phyloP scores from a whole-genome alignment of 129 eudicot genomes.

The Lonicera japonica region DNA sequence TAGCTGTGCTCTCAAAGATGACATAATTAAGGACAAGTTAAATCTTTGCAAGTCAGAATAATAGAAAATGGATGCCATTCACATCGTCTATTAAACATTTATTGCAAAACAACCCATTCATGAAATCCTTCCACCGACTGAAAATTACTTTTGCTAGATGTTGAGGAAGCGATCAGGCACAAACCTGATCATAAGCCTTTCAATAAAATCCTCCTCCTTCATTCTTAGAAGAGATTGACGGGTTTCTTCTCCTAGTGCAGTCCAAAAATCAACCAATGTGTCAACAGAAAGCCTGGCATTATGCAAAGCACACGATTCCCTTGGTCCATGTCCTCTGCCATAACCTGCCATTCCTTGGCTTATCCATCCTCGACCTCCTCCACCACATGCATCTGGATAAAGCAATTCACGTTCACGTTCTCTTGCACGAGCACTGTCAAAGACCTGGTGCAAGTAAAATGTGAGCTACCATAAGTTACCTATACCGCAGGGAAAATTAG shows the following conservation, averaged over 20 bases:
- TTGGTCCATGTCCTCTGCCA: slow-evolving; percentile 90
- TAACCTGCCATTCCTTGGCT: slow-evolving; percentile 88
- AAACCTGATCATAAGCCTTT: slow-evolving; percentile 86
- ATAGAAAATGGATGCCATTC: neutral
- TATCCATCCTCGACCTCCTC: slow-evolving; percentile 95
- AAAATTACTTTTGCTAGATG: neutral
- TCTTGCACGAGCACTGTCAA: slow-evolving; percentile 87
- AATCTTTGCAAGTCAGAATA: neutral
- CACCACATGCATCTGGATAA: slow-evolving; percentile 99
- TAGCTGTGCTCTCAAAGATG: neutral
- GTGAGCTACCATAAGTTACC: slow-evolving; percentile 13
- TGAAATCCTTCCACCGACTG: neutral
- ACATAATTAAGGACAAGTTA: neutral
- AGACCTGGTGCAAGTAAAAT: slow-evolving; percentile 53
- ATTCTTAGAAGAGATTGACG: slow-evolving; percentile 77
- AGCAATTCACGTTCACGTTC: slow-evolving; percentile 86
- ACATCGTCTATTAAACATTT: neutral
- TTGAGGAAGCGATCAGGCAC: slow-evolving; percentile 1
- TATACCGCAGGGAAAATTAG: neutral
- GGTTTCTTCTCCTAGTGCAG: slow-evolving; percentile 93
- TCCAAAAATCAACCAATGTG: slow-evolving; percentile 97
- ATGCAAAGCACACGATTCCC: slow-evolving; percentile 97
- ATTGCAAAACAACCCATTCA: neutral
- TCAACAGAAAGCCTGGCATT: slow-evolving; percentile 93
- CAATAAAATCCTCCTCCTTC: slow-evolving; percentile 98